These are phyloP conservation scores for Halophytophthora polymorphica DNA, from an alignment of 352 stramenopile species.

Conservation along the genomic window DNA sequence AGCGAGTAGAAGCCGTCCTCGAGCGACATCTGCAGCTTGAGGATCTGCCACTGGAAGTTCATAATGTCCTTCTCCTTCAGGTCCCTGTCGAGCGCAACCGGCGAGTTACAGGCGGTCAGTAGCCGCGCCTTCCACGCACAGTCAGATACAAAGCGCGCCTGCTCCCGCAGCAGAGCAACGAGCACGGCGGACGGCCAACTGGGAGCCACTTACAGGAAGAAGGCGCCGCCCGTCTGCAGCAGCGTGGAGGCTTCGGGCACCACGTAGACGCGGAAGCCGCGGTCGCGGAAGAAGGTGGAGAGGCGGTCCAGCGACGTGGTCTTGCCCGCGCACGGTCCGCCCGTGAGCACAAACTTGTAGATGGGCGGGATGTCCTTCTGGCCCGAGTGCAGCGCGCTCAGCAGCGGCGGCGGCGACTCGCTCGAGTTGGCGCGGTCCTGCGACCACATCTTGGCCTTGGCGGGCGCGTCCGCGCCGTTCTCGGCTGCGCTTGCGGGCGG, in stretches of 20 bases:
- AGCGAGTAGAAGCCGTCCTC: slow-evolving; percentile 85
- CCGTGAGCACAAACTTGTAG: slow-evolving; percentile 94
- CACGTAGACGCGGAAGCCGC: slow-evolving; percentile 93
- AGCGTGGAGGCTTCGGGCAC: slow-evolving; percentile 95
- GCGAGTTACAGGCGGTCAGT: too few relatives aligned
- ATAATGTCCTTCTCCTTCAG: slow-evolving; percentile 79
- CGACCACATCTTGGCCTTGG: slow-evolving; percentile 61
- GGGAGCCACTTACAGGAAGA: slow-evolving; percentile 73
- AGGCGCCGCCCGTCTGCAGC: slow-evolving; percentile 91
- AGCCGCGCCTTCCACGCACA: too few relatives aligned
- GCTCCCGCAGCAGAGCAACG: too few relatives aligned
- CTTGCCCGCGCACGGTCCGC: slow-evolving; percentile 94
- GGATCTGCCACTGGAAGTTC: slow-evolving; percentile 88
- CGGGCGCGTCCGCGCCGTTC: too few relatives aligned
- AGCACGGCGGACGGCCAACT: too few relatives aligned
- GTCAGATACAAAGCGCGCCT: too few relatives aligned
- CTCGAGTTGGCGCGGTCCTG: slow-evolving; percentile 40
- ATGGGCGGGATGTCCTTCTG: slow-evolving; percentile 75
- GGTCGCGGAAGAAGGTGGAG: slow-evolving; percentile 89
- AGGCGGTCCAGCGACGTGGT: slow-evolving; percentile 93
- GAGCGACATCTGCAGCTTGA: slow-evolving; percentile 80
- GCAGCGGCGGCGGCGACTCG: slow-evolving; percentile 46
- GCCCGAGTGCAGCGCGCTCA: slow-evolving; percentile 65
- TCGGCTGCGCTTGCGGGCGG: slow-evolving; percentile 26
- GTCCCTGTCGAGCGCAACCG: slow-evolving; percentile 31